phyloP scores from a whole-genome alignment of 1,139 yeast genomes.

The Candida pseudoviswanathii region DNA sequence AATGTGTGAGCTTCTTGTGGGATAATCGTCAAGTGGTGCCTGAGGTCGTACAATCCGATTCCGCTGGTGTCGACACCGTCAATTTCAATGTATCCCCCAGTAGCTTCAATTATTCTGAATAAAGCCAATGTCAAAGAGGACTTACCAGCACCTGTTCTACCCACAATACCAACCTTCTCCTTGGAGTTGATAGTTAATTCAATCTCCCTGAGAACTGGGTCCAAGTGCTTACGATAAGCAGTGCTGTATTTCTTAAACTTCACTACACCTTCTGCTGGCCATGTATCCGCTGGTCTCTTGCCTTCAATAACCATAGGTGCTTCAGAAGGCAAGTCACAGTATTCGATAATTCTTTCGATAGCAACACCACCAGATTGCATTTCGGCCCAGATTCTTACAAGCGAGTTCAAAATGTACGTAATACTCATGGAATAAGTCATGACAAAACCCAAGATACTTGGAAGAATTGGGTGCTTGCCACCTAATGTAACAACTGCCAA shows the following conservation, averaged over 20 bases:
- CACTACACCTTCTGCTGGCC: constrained; percentile 35
- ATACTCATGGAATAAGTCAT: constrained; percentile 35
- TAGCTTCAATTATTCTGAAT: constrained; percentile 36
- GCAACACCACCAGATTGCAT: constrained; percentile 34
- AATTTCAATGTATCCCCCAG: constrained; percentile 34
- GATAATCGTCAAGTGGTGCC: constrained; percentile 61
- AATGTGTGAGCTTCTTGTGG: constrained; percentile 76
- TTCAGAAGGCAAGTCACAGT: constrained; percentile 28
- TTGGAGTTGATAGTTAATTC: constrained; percentile 27
- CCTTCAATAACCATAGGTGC: constrained; percentile 29
- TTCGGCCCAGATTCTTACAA: constrained; percentile 35
- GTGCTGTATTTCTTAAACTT: constrained; percentile 32
- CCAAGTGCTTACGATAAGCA: constrained; percentile 34
- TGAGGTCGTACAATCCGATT: constrained; percentile 51
- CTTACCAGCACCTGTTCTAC: constrained; percentile 43
- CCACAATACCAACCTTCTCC: constrained; percentile 40
- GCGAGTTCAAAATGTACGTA: constrained; percentile 27
- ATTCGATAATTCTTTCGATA: constrained; percentile 36
- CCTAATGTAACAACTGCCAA: constrained; percentile 25
- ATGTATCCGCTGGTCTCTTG: constrained; percentile 24
- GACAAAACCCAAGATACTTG: constrained; percentile 36
- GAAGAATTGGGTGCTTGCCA: constrained; percentile 23
- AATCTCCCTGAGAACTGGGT: constrained; percentile 31
- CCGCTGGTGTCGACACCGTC: constrained; percentile 52
- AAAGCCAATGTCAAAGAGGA: constrained; percentile 36